phyloP scores from a whole-genome alignment of 2,329 filamentous ascomycete genomes.

The Gnomoniopsis sp. region DNA sequence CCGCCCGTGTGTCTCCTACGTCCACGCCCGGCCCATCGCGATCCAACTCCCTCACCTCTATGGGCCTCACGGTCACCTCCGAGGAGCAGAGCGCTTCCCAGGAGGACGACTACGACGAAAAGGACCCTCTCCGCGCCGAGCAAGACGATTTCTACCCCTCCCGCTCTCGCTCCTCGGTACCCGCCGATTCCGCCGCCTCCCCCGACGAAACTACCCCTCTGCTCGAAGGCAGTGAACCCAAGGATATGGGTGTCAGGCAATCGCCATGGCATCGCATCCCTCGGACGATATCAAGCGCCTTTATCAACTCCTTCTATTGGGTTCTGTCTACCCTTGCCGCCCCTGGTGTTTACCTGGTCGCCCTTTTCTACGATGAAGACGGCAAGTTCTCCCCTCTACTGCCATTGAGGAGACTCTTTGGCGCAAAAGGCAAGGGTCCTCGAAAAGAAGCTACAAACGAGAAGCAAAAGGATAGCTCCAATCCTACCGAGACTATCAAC shows the following conservation, averaged over 20 bases:
- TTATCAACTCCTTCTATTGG: slow-evolving; percentile 75
- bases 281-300: slow-evolving; percentile 64
- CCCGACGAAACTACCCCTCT: slow-evolving; percentile 69
- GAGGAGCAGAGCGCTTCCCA: slow-evolving; percentile 31
- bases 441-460: slow-evolving; percentile 48
- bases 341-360: slow-evolving; percentile 78
- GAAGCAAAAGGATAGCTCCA: slow-evolving; percentile 27
- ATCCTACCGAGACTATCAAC: slow-evolving; percentile 22
- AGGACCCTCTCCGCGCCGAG: slow-evolving; percentile 30
- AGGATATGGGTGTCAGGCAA: slow-evolving; percentile 34
- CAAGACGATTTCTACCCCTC: slow-evolving; percentile 35
- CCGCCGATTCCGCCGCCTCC: slow-evolving; percentile 21
- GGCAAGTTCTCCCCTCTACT: slow-evolving; percentile 76
- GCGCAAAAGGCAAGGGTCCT: slow-evolving; percentile 36
- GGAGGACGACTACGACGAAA: slow-evolving; percentile 28
- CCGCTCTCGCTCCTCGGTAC: slow-evolving; percentile 19
- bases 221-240: slow-evolving; percentile 38
- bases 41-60: slow-evolving; percentile 57
- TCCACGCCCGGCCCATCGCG: slow-evolving; percentile 54
- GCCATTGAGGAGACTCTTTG: slow-evolving; percentile 65
- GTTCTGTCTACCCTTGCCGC: slow-evolving; percentile 74
- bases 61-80: slow-evolving; percentile 44
- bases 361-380: slow-evolving; percentile 77
- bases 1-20: slow-evolving; percentile 70
- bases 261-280: slow-evolving; percentile 57